Evolutionary conservation across 805 yeast genomes (phyloP).

Genomic region (Brettanomyces bruxellensis): DNA sequence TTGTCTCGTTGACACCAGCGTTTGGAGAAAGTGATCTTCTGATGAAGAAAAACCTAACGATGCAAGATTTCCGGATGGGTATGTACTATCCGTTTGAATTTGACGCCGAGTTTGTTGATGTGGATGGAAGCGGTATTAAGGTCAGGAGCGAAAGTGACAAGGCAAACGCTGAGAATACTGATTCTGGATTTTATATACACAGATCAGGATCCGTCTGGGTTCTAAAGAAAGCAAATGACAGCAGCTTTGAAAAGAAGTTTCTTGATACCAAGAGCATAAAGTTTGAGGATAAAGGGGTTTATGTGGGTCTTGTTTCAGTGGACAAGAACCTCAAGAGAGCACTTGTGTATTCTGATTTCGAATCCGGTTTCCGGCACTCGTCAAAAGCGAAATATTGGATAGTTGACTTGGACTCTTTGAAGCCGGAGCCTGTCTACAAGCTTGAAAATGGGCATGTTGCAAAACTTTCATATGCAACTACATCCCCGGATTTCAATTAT

Average conservation of each 20-base stretch:
- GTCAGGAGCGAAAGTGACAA: neutral
- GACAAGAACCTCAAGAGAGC: constrained; percentile 40
- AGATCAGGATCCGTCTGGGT: constrained; percentile 7
- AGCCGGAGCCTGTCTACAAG: constrained; percentile 14
- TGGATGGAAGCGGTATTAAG: constrained; percentile 3
- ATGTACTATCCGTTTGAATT: constrained; percentile 19
- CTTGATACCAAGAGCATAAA: constrained; percentile 27
- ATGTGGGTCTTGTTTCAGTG: constrained; percentile 33
- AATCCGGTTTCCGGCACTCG: constrained; percentile 63
- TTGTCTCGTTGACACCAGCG: neutral
- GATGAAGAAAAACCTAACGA: constrained; percentile 12
- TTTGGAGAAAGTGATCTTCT: neutral
- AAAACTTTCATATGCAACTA: constrained; percentile 42
- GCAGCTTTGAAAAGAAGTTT: constrained; percentile 22
- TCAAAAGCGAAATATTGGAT: constrained; percentile 53
- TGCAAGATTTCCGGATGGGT: constrained; percentile 23
- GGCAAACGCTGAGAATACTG: constrained; percentile 15
- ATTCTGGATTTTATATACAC: constrained; percentile 35
- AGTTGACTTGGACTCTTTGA: constrained; percentile 33
- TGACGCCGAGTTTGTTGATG: constrained; percentile 17
- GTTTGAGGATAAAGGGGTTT: constrained; percentile 31
- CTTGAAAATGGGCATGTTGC: constrained; percentile 17
- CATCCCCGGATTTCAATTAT: constrained; percentile 53
- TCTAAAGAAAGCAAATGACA: constrained; percentile 20
- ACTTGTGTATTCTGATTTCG: constrained; percentile 43